A percentile compares a stretch with the other conserved stretches of the same genome.
These are phyloP conservation scores for Purshia tridentata DNA, from an alignment of 306 rosid species.

Conservation along the genomic window DNA sequence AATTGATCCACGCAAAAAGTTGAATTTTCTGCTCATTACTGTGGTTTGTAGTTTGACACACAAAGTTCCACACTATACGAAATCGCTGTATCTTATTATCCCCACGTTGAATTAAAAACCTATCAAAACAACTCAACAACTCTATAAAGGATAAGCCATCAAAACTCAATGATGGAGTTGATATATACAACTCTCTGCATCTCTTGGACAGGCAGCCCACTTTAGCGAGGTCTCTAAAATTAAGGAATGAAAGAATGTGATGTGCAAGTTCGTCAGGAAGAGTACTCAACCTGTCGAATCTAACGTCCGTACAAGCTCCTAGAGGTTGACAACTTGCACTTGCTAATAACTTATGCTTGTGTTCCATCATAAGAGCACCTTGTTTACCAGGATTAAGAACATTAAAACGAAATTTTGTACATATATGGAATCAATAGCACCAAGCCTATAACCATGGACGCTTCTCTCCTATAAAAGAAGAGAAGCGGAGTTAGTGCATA, in stretches of 20 bases:
- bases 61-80: not conserved
- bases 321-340: not conserved
- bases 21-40: not conserved
- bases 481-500: no score
- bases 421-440: not conserved
- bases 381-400: not conserved
- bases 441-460: not conserved
- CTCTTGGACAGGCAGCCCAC: not conserved
- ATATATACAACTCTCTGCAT: not conserved
- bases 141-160: not conserved
- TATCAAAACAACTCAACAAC: not conserved
- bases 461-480: no score
- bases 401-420: not conserved
- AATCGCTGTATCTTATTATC: not conserved
- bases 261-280: not conserved
- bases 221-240: not conserved
- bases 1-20: not conserved
- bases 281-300: not conserved
- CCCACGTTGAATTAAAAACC: not conserved
- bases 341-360: not conserved
- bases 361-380: not conserved
- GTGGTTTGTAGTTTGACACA: not conserved
- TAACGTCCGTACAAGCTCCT: not conserved
- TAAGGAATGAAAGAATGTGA: not conserved
- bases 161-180: not conserved